Evolutionary conservation across 2,329 filamentous ascomycete species (phyloP), one percentile per base, ranked within the genome.

Genomic region (Penicillium sp.): DNA sequence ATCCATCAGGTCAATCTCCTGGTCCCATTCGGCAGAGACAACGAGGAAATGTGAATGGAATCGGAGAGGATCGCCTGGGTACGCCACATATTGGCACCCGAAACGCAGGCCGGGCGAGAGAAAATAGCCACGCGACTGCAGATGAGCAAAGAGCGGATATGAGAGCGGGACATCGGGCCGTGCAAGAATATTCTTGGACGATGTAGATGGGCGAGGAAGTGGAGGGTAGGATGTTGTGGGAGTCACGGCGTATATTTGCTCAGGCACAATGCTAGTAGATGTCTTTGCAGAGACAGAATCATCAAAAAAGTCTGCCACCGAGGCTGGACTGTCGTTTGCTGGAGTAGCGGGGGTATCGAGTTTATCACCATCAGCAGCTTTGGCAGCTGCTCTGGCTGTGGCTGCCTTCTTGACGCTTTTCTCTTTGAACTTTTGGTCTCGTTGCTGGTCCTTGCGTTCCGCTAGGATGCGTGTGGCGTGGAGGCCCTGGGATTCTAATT

Each of bases 31-130:
- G 65, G 90, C 86, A 31, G 90, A 86, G n/a, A 88, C 89, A 8
- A 89, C 90, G 66, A 96, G 83, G 73, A 96, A 98, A 73, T 99
- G 95, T 46, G 91, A 95, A 75, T 99, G 95, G 73, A 96, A 99
- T 11, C 95, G 88, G 51, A 99, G 80, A 1, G 95, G 92, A 72
- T 99, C 95, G 46, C 95, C 95, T 0, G 95, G 95, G 68, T 99
- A 99, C 5, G 96, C 91, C 65, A 92, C 91, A 75, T 96, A 97
- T 69, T 95, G 87, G 67, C 93, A 96, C 26, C 95, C 95, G 69
- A 99, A 99, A 26, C 95, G 90, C 52, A 99, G 82, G 9, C 95
- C 95, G 1, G 95, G 95, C 53, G 92, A 93, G 69, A 95, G 86
- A 77, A 89, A 98, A 76, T 93, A 97, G 49, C 89, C 90, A 19